Evolutionary conservation across 2,329 filamentous ascomycete species (phyloP), one percentile per base, ranked within the genome.

Genomic region (Aspergillus brasiliensis): DNA sequence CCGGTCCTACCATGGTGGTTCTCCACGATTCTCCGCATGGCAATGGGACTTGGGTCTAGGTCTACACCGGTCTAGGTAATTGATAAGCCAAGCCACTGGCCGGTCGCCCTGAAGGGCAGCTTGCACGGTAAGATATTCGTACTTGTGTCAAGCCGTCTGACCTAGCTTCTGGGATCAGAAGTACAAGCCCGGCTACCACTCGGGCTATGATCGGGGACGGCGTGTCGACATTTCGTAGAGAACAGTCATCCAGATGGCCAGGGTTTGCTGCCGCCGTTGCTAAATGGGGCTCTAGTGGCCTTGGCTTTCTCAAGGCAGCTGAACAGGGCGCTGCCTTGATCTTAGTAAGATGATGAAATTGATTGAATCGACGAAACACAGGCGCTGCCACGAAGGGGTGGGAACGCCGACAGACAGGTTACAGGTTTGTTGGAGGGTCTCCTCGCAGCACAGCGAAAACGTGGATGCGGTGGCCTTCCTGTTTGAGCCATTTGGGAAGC

Each of bases 1-100:
- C 21, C 38, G 40, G 27, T 44, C 21, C 40, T 28, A 55, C 25
- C 23, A 44, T 44, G 27, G 51, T 53, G 28, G 40, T 42, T 53
- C 27, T 46, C 56, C 49, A 47, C 34, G 40, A 58, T 48, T 58
- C 49, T 54, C 31, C 56, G 51, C 42, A 47, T 44, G 27, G 56
- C 42, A 28, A 46, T 46, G 52, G 27, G 44, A 55, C n/a, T 55
- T 46, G 28, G 42, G 34, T 44, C 17, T 46, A 11, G n/a, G 46
- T 28, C 46, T 28, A 49, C 46, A 28, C 38, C 52, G 52, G n/a
- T 31, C 38, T 55, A 5, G 40, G 52, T 55, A 46, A 42, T 8
- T 21, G 40, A 44, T 44, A 44, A 44, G 40, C 46, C 46, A 44
- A 44, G 40, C 46, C 46, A 31, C 46, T 10, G 46, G 46, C 46